Base-by-base conservation (phyloP, 2,329 filamentous ascomycete species). In the Rosellinia necatrix region DNA sequence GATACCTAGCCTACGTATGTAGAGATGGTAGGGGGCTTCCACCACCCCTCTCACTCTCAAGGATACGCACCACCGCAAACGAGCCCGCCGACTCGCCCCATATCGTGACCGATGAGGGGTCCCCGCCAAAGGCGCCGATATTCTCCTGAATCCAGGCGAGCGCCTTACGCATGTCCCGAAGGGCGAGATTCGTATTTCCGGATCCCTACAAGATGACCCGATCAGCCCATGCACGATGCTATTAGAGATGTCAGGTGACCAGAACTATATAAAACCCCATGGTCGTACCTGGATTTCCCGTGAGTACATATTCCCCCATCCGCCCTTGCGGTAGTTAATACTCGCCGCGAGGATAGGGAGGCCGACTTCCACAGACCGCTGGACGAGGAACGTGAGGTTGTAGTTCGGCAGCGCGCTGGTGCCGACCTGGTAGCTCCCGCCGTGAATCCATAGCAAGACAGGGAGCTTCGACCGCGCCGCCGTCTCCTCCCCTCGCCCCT, bases 331-430 rank as follows among this genome's bases (percentile, higher is more conserved):
- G 50, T 80, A 81, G 49, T 80, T 80, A 42, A 81, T 68, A 12
- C 73, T 75, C n/a, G 79, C 75, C 0, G 70, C 77, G 43, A 81
- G 74, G 47, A 81, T 71, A 1, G 76, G 77, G 56, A 76, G 74
- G 56, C 72, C 72, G 12, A 78, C 75, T 4, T 71, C 65, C 3
- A 74, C 72, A 0, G 76, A 75, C 35, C 76, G 75, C 32, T 75
- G 65, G 1, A 86, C 79, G 34, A 86, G 76, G 50, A 79, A 82
- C n/a, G 80, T 81, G 47, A 85, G 74, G 63, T 87, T 86, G 66
- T 87, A 87, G 29, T 81, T 74, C 25, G 76, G 65, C 50, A 81
- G 75, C 65, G 60, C 59, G 42, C 62, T 66, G 22, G 63, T 64
- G 6, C 68, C 67, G 25, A 58, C 64, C 43, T 68, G 64, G 40